These are phyloP conservation scores for Russula lepida DNA, from an alignment of 768 basidiomycete genomes.

Conservation along the genomic window DNA sequence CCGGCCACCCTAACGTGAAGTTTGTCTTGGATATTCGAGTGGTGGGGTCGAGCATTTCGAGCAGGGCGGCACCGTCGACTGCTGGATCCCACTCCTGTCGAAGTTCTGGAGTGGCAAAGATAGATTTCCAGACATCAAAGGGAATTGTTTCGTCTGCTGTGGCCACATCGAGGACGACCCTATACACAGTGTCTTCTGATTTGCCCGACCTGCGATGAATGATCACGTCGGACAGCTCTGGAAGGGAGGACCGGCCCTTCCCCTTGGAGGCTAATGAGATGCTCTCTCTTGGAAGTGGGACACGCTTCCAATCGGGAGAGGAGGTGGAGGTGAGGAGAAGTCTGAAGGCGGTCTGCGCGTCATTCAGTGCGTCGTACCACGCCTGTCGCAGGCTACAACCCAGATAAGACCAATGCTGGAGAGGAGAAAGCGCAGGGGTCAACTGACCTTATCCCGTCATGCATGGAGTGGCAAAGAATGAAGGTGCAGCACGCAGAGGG, in stretches of 20 bases:
- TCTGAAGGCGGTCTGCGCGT: slow-evolving; percentile 71
- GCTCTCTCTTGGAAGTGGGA: slow-evolving; percentile 40
- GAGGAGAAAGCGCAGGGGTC: slow-evolving; percentile 23
- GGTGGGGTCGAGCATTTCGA: slow-evolving; percentile 80
- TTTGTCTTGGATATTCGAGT: slow-evolving; percentile 87
- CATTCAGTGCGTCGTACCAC: slow-evolving; percentile 68
- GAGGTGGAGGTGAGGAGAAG: slow-evolving; percentile 64
- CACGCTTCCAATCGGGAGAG: slow-evolving; percentile 73
- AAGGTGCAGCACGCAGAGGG: not conserved
- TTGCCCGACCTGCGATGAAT: slow-evolving; percentile 68
- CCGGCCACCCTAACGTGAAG: slow-evolving; percentile 93
- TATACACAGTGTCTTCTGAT: slow-evolving; percentile 67
- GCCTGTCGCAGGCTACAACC: slow-evolving; percentile 64
- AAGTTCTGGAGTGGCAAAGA: slow-evolving; percentile 79
- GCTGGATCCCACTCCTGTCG: slow-evolving; percentile 91
- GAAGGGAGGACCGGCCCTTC: slow-evolving; percentile 46
- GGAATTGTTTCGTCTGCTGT: slow-evolving; percentile 45
- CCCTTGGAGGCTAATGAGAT: slow-evolving; percentile 45
- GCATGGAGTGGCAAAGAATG: slow-evolving; percentile 9
- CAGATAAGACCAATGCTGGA: not conserved
- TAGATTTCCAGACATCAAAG: slow-evolving; percentile 73
- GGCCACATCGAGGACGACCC: slow-evolving; percentile 75
- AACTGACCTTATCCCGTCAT: slow-evolving; percentile 47
- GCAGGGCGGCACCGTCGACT: slow-evolving; percentile 71
- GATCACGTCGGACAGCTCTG: slow-evolving; percentile 63